Percentiles rank a stretch among this genome's conserved stretches.
These are phyloP conservation scores for Pyrrhoderma lamaoense DNA, from an alignment of 1,284 basidiomycete species.

Conservation along the genomic window DNA sequence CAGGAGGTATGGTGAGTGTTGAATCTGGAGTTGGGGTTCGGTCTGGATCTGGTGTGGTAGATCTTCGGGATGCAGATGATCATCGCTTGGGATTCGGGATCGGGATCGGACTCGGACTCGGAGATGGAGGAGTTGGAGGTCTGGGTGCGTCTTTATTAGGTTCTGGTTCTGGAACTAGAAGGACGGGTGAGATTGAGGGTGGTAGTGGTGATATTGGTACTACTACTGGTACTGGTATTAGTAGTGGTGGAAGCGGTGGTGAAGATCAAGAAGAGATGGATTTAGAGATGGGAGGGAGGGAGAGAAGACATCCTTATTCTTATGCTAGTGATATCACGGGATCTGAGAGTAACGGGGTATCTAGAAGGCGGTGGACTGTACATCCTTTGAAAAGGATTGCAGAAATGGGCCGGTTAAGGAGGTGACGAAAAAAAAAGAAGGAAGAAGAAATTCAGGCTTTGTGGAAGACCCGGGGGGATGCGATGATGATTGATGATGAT, in stretches of 20 bases:
- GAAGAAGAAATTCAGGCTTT: neutral
- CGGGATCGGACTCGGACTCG: too few species aligned
- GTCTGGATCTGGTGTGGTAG: neutral
- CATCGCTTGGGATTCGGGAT: too few species aligned
- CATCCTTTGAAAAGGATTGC: conserved; percentile 18
- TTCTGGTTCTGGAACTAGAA: too few species aligned
- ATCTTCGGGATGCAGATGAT: too few species aligned
- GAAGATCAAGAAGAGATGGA: neutral
- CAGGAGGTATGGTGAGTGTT: too few species aligned
- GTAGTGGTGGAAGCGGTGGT: neutral
- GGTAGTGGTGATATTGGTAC: too few species aligned
- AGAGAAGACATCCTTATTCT: conserved; percentile 12
- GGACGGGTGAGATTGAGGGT: too few species aligned
- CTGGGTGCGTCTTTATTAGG: too few species aligned
- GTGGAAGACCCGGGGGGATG: neutral
- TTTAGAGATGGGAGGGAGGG: neutral
- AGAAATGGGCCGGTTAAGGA: conserved; percentile 14
- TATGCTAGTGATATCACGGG: neutral
- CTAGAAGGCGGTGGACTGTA: conserved; percentile 15
- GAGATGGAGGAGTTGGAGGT: too few species aligned
- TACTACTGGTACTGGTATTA: neutral
- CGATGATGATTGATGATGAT: neutral
- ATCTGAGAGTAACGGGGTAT: neutral
- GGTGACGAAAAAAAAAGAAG: neutral
- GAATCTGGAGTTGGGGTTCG: neutral